phyloP scores from a whole-genome alignment of 2,329 filamentous ascomycete species.

The Fusarium nelsonii region DNA sequence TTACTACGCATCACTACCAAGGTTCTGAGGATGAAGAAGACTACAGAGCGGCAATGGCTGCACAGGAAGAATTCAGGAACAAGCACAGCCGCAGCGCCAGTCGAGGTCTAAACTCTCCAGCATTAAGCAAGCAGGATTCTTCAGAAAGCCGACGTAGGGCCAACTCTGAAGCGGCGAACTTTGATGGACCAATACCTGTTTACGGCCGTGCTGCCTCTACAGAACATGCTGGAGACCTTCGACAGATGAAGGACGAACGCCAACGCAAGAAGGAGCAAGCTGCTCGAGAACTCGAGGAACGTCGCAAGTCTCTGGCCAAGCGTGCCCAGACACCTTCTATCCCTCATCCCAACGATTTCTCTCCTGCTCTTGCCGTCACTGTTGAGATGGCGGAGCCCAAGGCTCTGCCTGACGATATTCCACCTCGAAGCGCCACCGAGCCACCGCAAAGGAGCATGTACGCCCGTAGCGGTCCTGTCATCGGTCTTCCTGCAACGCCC shows the following conservation, averaged over 20 bases:
- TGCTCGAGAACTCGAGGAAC: conserved; percentile 88
- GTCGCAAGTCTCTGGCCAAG: conserved; percentile 84
- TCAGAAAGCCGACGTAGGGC: conserved; percentile 57
- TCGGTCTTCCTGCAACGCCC: conserved; percentile 91
- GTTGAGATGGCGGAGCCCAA: conserved; percentile 61
- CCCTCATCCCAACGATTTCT: conserved; percentile 74
- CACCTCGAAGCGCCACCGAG: conserved; percentile 74
- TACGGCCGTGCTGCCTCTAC: conserved; percentile 57
- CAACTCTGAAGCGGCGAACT: conserved; percentile 49
- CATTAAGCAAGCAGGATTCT: conserved; percentile 52
- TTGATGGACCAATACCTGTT: conserved; percentile 49
- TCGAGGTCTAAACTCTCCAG: conserved; percentile 55
- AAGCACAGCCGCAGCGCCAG: conserved; percentile 66
- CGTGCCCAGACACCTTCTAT: conserved; percentile 84
- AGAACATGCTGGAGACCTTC: conserved; percentile 66
- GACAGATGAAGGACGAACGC: conserved; percentile 69
- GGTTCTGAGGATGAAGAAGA: conserved; percentile 76
- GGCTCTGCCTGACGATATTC: conserved; percentile 58
- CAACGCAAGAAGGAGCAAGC: conserved; percentile 78
- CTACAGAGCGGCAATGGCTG: conserved; percentile 64
- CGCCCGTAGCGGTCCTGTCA: conserved; percentile 62
- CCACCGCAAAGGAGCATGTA: conserved; percentile 67
- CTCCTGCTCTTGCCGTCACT: conserved; percentile 45
- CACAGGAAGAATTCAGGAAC: conserved; percentile 67
- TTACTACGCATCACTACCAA: conserved; percentile 54